Evolutionary conservation across 2,329 filamentous ascomycete genomes (phyloP), one percentile per base, ranked within the genome.

Genomic region (Neopestalotiopsis rosae): DNA sequence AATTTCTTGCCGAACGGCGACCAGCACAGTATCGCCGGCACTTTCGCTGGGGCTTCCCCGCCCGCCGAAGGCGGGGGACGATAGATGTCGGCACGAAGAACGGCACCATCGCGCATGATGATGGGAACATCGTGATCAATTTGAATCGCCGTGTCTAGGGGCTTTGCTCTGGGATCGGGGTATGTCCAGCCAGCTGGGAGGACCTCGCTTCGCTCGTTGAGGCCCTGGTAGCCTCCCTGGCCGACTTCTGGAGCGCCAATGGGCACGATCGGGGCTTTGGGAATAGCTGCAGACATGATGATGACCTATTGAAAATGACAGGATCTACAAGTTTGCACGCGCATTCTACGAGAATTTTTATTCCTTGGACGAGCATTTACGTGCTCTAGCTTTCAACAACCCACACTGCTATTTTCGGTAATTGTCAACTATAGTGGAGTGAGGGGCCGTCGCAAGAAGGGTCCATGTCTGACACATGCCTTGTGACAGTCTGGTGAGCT

Each of bases 1-100:
- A 71, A 72, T 45, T 72, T 72, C 68, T 76, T 76, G 68, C 75
- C 75, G 30, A 73, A 76, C 1, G 72, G 72, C 14, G 64, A 67
- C 72, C 72, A 75, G 61, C 42, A 61, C 6, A 76, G 32, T 57
- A 76, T 70, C 14, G 73, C 74, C 1, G 75, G 74, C 10, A 72
- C 65, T 17, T 64, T 61, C 2, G 68, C 59, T 12, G 63, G 68
- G 6, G 40, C 4, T 10, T 65, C 42, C 14, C 42, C 62, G 12
- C 64, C 24, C 7, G 57, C 62, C 2, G 68, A 64, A 28, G 49
- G 34, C 24, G 65, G 74, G 10, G 66, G 74, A 17, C 74, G 72
- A 61, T 73, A 76, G 65, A 76, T 67, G 67, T 76, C 74, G 5
- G 63, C 66, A 30, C 71, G 71, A 4, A 76, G 66, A 7, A 40